A percentile compares a stretch with the other conserved stretches of the same genome.
Evolutionary conservation across 805 yeast genomes (phyloP).

Genomic region (Yarrowia sp.): DNA sequence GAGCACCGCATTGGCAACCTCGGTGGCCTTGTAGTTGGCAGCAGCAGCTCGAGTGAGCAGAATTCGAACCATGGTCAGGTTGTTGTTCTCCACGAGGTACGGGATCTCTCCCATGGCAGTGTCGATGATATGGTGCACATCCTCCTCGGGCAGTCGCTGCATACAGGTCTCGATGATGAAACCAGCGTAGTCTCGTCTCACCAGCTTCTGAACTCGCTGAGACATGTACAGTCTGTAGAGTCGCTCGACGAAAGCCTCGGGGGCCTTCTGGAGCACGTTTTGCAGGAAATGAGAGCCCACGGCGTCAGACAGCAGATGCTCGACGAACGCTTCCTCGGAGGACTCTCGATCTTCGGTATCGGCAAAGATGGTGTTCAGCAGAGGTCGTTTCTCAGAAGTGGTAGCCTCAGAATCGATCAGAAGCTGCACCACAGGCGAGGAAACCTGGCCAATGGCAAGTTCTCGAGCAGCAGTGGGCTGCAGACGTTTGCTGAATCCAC

Average conservation of each 20-base stretch:
- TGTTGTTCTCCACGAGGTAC: conserved; percentile 45
- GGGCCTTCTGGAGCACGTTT: conserved; percentile 67
- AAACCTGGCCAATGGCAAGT: conserved; percentile 75
- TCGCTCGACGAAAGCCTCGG: conserved; percentile 73
- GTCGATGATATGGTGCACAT: conserved; percentile 55
- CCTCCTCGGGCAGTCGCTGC: conserved; percentile 65
- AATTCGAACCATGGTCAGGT: conserved; percentile 41
- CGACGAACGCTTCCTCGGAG: conserved; percentile 66
- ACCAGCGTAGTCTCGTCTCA: conserved; percentile 83
- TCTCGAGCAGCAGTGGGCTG: conserved; percentile 66
- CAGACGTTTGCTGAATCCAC: conserved; percentile 45
- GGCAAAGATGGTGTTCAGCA: conserved; percentile 72
- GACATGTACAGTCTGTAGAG: conserved; percentile 74
- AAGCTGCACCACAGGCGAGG: conserved; percentile 87
- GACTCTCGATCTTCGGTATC: conserved; percentile 56
- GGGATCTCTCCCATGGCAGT: conserved; percentile 42
- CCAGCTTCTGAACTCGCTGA: conserved; percentile 73
- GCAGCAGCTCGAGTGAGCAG: conserved; percentile 42
- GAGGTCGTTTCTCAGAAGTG: conserved; percentile 58
- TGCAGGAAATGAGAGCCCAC: conserved; percentile 95
- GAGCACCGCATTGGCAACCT: conserved; percentile 41
- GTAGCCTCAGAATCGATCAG: conserved; percentile 81
- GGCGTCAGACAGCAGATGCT: conserved; percentile 80
- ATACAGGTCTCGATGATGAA: conserved; percentile 78
- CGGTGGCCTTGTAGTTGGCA: conserved; percentile 41